Evolutionary conservation across 2,329 filamentous ascomycete genomes (phyloP).

Genomic region (Pochonia chlamydosporia): DNA sequence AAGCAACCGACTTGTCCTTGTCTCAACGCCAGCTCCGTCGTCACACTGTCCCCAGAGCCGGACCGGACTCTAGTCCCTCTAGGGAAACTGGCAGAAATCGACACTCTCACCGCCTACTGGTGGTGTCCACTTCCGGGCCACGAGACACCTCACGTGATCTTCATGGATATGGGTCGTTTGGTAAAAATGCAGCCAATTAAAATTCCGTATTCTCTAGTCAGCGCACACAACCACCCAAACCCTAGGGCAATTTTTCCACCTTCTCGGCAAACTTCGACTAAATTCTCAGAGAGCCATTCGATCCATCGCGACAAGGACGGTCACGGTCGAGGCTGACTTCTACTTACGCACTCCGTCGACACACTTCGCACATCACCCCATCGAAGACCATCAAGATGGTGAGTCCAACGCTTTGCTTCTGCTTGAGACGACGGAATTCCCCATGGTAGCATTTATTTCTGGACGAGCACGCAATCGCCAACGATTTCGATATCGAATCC

Average conservation of each 20-base stretch:
- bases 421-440: not conserved
- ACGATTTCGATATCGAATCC: not conserved
- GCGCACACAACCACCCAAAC: constrained; percentile 22
- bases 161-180: fast-evolving
- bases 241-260: constrained; percentile 32
- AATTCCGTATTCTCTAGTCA: not conserved
- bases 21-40: constrained; percentile 19
- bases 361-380: constrained; percentile 33
- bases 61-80: not conserved
- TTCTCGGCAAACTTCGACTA: constrained; percentile 29
- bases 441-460: not conserved
- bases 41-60: not conserved
- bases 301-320: constrained; percentile 28
- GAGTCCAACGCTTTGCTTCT: constrained; percentile 26
- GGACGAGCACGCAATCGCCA: not conserved
- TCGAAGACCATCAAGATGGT: constrained; percentile 43
- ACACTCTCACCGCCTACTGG: not conserved
- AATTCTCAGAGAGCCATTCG: constrained; percentile 23
- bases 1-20: not conserved
- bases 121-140: constrained; percentile 4
- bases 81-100: not conserved
- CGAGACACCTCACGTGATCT: constrained; percentile 19
- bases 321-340: constrained; percentile 30
- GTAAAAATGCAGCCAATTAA: constrained; percentile 6
- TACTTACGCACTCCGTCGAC: constrained; percentile 30